Percentiles rank a stretch among this genome's conserved stretches.
phyloP scores from a whole-genome alignment of 306 rosid species.

The Rubus idaeus region DNA sequence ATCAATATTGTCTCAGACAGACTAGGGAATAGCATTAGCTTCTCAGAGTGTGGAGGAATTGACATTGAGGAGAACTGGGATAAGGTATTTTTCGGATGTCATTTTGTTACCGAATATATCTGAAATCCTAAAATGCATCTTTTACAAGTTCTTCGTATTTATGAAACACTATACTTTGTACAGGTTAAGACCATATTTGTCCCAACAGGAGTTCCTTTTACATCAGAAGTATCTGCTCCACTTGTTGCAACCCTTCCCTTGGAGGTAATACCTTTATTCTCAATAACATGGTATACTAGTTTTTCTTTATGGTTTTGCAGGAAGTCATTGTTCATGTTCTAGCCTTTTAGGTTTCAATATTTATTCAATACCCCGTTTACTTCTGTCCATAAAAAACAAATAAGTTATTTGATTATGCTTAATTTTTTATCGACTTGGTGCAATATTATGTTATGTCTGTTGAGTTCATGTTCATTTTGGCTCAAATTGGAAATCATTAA shows the following conservation, averaged over 20 bases:
- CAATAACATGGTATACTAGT: background rate
- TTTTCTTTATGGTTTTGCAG: constrained; percentile 1
- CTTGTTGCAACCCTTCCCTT: constrained; percentile 91
- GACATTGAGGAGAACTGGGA: constrained; percentile 98
- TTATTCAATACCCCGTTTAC: background rate
- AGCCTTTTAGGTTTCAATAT: background rate
- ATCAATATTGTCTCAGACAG: constrained; percentile 89
- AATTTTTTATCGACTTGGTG: background rate
- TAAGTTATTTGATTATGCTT: background rate
- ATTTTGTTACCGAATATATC: background rate
- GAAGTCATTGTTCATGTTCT: constrained; percentile 5
- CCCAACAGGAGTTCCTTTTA: constrained; percentile 69
- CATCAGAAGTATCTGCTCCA: constrained; percentile 78
- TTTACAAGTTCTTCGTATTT: constrained; percentile 4
- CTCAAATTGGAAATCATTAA: constrained; percentile 18
- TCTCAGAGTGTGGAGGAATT: constrained; percentile 97
- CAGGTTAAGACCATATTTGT: constrained; percentile 89
- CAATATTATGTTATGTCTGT: background rate
- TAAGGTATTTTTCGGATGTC: constrained; percentile 45
- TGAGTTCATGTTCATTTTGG: constrained; percentile 7
- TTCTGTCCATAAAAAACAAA: constrained; percentile 7
- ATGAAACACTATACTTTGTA: constrained; percentile 29
- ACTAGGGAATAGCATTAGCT: constrained; percentile 87
- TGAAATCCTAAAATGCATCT: background rate
- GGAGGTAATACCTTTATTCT: constrained; percentile 56